Conservation (phyloP, 495 filamentous ascomycete species). For the Amphirosellinia nigrospora region DNA sequence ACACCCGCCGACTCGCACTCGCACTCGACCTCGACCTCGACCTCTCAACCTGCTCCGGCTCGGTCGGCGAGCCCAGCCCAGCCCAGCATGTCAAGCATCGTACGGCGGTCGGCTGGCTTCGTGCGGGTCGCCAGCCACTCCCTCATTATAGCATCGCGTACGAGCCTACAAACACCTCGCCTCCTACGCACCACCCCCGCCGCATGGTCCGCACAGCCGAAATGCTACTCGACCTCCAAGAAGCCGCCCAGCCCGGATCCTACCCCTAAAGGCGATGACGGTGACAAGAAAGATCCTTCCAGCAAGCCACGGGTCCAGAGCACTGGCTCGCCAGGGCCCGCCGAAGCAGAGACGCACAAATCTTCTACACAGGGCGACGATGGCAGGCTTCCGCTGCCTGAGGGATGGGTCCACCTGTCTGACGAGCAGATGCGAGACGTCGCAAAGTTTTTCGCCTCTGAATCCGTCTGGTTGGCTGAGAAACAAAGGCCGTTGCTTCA, state of each 20-base stretch:
- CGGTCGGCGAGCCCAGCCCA: conserved; percentile 31
- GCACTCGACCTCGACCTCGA: conserved; percentile 19
- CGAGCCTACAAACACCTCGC: conserved; percentile 45
- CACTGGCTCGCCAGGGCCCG: conserved; percentile 35
- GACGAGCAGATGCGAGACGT: conserved; percentile 38
- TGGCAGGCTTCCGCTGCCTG: conserved; percentile 30
- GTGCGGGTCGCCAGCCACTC: conserved; percentile 65
- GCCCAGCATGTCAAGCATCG: conserved; percentile 67
- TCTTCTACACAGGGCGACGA: neutral
- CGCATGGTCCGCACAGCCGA: conserved; percentile 54
- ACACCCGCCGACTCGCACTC: neutral
- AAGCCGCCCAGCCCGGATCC: conserved; percentile 47
- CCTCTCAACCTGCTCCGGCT: conserved; percentile 22
- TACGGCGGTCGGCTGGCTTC: conserved; percentile 70
- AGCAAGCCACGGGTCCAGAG: conserved; percentile 33
- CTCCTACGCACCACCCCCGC: conserved; percentile 49
- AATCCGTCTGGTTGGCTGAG: conserved; percentile 1
- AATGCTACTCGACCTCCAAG: conserved; percentile 64
- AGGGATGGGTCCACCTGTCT: conserved; percentile 45
- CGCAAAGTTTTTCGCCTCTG: neutral
- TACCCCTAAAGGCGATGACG: neutral
- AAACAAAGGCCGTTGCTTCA: neutral
- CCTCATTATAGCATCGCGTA: conserved; percentile 52
- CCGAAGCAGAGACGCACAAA: conserved; percentile 26
- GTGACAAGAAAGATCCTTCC: neutral